These are phyloP conservation scores for Knufia petricola DNA, from an alignment of 2,329 filamentous ascomycete species.

Conservation along the genomic window DNA sequence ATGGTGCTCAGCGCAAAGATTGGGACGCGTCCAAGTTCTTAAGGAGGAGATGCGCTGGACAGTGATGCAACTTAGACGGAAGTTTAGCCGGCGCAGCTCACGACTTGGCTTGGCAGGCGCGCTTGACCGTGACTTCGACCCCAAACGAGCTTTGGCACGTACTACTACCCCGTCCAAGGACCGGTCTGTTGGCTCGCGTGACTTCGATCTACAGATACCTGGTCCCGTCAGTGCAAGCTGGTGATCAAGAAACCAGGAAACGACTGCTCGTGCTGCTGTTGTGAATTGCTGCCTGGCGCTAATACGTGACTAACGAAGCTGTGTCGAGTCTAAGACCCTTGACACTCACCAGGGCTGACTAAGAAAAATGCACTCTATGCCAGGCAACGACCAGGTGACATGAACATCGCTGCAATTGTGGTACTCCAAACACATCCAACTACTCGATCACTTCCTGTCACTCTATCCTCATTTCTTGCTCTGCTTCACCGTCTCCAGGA, in stretches of 20 bases:
- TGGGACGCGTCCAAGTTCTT: constrained; percentile 3
- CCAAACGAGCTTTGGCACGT: too few species aligned
- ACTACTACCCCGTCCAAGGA: too few species aligned
- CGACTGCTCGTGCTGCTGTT: not conserved
- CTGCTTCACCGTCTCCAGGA: constrained; percentile 68
- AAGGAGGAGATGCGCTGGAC: constrained; percentile 7
- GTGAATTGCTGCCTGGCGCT: not conserved
- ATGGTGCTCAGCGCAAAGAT: not conserved
- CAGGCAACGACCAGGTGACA: not conserved
- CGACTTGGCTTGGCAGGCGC: not conserved
- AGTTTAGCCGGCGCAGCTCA: not conserved
- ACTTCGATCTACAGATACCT: too few species aligned
- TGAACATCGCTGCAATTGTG: not conserved
- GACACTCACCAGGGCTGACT: too few species aligned
- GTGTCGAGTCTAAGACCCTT: not conserved
- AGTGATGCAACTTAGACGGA: constrained; percentile 3
- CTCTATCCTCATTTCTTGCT: constrained; percentile 18
- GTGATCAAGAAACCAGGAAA: too few species aligned
- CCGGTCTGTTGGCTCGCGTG: too few species aligned
- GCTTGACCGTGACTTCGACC: too few species aligned
- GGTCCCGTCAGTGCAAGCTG: too few species aligned
- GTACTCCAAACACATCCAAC: not conserved
- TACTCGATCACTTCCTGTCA: constrained; percentile 28
- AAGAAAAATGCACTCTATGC: not conserved
- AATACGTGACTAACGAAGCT: not conserved